Evolutionary conservation across 345 rosid species (phyloP), one percentile per base, ranked within the genome.

Genomic region (Noccaea caerulescens): DNA sequence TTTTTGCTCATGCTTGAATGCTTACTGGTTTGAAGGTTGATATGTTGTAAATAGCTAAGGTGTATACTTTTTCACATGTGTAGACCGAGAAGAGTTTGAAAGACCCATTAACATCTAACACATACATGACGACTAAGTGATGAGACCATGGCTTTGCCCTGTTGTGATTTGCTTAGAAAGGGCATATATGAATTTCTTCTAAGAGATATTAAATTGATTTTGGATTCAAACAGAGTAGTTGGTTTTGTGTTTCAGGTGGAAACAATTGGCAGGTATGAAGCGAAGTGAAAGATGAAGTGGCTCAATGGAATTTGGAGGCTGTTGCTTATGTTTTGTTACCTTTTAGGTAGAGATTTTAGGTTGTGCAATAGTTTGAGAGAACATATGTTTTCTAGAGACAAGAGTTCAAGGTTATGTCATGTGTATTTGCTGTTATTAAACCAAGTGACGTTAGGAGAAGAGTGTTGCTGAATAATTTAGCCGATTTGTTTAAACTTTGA

Each of bases 181-280:
- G 47, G 32, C 14, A 10, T 11, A 12, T 39, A 30, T 54, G 32
- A 3, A 10, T 25, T 3, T 60, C 68, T 41, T 60, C 7, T 10
- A 1, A 69, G 11, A 34, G 27, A 9, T 57, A 36, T 0, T 36
- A 46, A 2, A 58, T 60, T 23, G 67, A 49, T 46, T 34, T 20
- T 23, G 13, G 46, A 46, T 23, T 44, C 10, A 34, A 33, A 58
- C 12, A 43, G 58, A 23, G 1, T 47, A 47, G 8, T 36, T 54
- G 49, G 33, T 53, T 8, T 20, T 62, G 30, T 71, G 54, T 72
- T 54, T 63, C 69, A 72, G 76, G 70, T 72, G 63, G 14, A 60
- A 63, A 45, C 57, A 52, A 62, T 13, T 1, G 55, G 57, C 69
- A 72, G 10, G 57, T 33, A 63, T 54, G 49, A 44, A 13, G 70